Evolutionary conservation across 2,329 filamentous ascomycete species (phyloP).

Genomic region (Mycosphaerelloides madeirae): DNA sequence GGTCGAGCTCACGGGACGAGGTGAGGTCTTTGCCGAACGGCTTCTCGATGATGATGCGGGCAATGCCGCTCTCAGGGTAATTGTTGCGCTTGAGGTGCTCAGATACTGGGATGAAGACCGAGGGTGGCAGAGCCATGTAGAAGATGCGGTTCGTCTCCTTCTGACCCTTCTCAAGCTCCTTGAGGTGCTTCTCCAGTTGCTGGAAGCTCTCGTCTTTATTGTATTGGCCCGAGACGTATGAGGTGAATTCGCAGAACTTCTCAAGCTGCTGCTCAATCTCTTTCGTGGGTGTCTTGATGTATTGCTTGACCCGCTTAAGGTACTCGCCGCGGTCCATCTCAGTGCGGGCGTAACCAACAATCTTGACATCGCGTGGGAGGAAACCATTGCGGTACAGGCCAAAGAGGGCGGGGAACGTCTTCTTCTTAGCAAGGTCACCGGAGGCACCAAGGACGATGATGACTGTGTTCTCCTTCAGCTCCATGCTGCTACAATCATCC

Average conservation of each 20-base stretch:
- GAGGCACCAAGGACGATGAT: conserved; percentile 96
- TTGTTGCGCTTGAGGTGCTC: conserved; percentile 96
- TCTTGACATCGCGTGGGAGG: conserved; percentile 90
- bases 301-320: conserved; percentile 87
- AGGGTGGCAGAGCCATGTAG: conserved; percentile 98
- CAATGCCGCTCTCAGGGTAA: conserved; percentile 86
- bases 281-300: conserved; percentile 98
- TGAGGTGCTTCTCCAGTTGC: conserved; percentile 76
- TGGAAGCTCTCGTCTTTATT: conserved; percentile 94
- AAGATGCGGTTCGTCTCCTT: conserved; percentile 88
- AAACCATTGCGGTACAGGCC: conserved; percentile 98
- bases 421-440: conserved; percentile 98
- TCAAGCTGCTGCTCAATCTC: conserved; percentile 93
- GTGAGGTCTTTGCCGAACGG: conserved; percentile 95
- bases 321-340: conserved; percentile 99
- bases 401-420: conserved; percentile 97
- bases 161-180: conserved; percentile 75
- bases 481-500: conserved; percentile 60
- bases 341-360: conserved; percentile 97
- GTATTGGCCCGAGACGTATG: conserved; percentile 95
- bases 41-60: conserved; percentile 97
- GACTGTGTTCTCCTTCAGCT: conserved; percentile 97
- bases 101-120: conserved; percentile 95
- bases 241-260: conserved; percentile 81
- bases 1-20: conserved; percentile 91